Evolutionary conservation across 441 rosid genomes (phyloP).

Genomic region (Geranium incanum): DNA sequence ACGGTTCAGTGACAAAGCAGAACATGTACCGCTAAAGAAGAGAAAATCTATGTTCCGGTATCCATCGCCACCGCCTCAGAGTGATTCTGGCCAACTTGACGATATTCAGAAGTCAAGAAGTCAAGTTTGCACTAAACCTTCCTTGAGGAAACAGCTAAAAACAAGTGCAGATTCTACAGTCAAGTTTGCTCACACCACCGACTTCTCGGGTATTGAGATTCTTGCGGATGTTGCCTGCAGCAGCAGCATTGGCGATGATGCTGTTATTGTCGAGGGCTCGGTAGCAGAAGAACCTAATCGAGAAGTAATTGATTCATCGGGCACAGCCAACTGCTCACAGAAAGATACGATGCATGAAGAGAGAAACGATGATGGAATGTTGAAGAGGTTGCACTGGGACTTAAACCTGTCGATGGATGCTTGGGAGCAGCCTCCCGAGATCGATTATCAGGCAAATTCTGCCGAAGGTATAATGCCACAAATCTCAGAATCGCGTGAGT

Average conservation of each 20-base stretch:
- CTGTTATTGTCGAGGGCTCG: constrained; percentile 16
- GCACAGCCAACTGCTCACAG: constrained; percentile 8
- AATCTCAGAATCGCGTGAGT: constrained; percentile 14
- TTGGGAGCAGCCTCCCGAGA: constrained; percentile 41
- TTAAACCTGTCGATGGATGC: constrained; percentile 48
- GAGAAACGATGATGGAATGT: constrained; percentile 17
- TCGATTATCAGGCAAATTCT: constrained; percentile 20
- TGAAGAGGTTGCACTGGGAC: constrained; percentile 37
- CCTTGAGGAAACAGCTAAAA: constrained; percentile 9
- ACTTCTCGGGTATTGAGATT: constrained; percentile 51
- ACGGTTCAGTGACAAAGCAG: constrained; percentile 36
- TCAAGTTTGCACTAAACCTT: constrained; percentile 12
- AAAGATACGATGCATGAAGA: constrained; percentile 21
- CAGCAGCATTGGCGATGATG: constrained; percentile 23
- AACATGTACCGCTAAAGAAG: constrained; percentile 48
- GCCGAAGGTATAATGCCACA: constrained; percentile 15
- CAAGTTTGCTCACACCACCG: constrained; percentile 15
- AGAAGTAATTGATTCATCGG: constrained; percentile 18
- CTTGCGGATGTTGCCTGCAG: constrained; percentile 50
- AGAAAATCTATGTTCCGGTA: constrained; percentile 30
- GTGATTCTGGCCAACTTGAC: constrained; percentile 18
- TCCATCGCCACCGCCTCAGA: constrained; percentile 25
- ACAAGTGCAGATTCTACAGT: constrained; percentile 18
- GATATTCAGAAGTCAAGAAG: constrained; percentile 17
- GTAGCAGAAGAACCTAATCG: constrained; percentile 16